Base-by-base conservation (phyloP, 805 yeast species). In the Ogataea paradorogensis region DNA sequence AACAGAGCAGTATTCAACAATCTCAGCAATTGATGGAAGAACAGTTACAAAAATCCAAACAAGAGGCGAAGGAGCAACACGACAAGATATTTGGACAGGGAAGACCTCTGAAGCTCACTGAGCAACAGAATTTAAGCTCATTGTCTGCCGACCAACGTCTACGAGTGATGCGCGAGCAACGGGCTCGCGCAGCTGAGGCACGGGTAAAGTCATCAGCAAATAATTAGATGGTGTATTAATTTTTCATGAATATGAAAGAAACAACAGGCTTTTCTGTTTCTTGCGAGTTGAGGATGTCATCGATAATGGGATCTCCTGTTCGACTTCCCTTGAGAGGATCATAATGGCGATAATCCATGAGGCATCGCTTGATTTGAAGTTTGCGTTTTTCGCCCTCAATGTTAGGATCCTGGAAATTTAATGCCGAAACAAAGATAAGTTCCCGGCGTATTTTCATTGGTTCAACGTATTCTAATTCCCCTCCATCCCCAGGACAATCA, bases 131-230 rank as follows among this genome's bases (percentile, higher is more conserved):
- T 32, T 52, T 81, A 38, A 71, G 74, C 30, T 81, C 89, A 0
- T 67, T 91, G 39, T 73, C 79, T 7, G 88, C 81, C 1, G 87
- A 80, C 18, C 96, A 90, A 48, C 74, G 78, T 53, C 71, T 73
- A 73, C 74, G 81, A 53, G 65, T 93, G 15, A 89, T 90, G 84
- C 76, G 99, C 45, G 99, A 93, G 54, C 90, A 90, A 55, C 71
- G 98, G 39, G 97, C 97, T 1, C 74, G 98, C 40, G 99, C 99
- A 0, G 97, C 95, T 0, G 98, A 93, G 59, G 95, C 91, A 0
- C 71, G 99, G 51, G 52, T 86, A 53, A 71, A 66, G 39, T 62
- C 53, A 10, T 13, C 36, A 27, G 47, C 35, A 26, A 27, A 30
- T 20, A 18, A 37, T 7, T 25, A 33, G 27, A 24, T 9, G 25